These are phyloP conservation scores for Sclerotinia borealis DNA, from an alignment of 2,329 filamentous ascomycete genomes.

Conservation along the genomic window DNA sequence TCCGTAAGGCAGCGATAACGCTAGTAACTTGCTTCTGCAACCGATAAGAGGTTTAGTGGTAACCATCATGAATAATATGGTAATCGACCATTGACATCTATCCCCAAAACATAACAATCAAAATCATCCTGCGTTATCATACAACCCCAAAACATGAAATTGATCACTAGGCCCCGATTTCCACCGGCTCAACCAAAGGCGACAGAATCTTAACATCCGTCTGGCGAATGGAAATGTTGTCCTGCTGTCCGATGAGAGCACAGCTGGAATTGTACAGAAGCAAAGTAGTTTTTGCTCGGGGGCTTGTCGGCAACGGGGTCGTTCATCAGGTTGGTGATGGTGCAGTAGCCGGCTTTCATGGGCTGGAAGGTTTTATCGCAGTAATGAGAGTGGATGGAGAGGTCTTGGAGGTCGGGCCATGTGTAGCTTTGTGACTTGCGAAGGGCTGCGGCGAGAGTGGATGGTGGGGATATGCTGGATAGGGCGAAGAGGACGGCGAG, in stretches of 20 bases:
- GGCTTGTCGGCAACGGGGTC: not conserved
- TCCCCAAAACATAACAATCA: not conserved
- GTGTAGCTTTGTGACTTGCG: not conserved
- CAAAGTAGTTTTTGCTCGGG: not conserved
- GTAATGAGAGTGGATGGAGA: not conserved
- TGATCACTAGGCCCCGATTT: too few species aligned
- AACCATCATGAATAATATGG: not conserved
- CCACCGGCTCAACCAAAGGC: too few species aligned
- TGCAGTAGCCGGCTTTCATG: not conserved
- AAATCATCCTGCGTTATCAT: not conserved
- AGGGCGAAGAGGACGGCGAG: not conserved
- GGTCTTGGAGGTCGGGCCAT: not conserved
- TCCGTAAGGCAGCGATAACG: not conserved
- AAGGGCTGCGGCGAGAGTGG: not conserved
- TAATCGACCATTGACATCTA: not conserved
- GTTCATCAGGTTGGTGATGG: not conserved
- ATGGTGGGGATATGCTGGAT: not conserved
- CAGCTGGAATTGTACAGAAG: not conserved
- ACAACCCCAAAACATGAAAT: too few species aligned
- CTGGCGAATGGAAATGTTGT: not conserved
- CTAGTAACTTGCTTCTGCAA: not conserved
- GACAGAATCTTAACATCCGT: not conserved
- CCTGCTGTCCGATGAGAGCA: not conserved
- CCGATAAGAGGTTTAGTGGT: constrained; percentile 1
- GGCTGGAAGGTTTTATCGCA: not conserved